Percentiles rank a stretch among this genome's conserved stretches.
phyloP scores from a whole-genome alignment of 1,284 basidiomycete species.

The Sporisorium sorghi region DNA sequence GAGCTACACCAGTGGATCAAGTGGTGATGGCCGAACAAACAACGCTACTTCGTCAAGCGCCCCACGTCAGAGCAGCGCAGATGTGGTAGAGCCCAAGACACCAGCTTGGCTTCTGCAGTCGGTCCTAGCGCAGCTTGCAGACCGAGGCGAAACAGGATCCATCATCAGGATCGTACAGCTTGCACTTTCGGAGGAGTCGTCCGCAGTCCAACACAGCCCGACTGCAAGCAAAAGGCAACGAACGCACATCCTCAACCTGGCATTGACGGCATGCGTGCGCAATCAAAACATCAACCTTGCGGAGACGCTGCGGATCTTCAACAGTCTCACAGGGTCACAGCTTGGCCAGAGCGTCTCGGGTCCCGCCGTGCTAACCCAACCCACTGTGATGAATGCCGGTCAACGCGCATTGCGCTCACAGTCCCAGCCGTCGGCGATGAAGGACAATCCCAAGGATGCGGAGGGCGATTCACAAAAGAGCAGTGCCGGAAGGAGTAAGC shows the following conservation, averaged over 20 bases:
- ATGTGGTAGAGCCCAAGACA: slow-evolving; percentile 2
- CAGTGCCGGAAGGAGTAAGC: not conserved
- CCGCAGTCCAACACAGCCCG: not conserved
- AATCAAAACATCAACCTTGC: slow-evolving; percentile 14
- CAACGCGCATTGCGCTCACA: not conserved
- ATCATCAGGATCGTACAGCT: slow-evolving; percentile 26
- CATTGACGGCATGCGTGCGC: slow-evolving; percentile 17
- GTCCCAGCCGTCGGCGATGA: too few species aligned
- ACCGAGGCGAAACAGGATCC: slow-evolving; percentile 18
- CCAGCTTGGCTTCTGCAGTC: slow-evolving; percentile 42
- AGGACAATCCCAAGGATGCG: not conserved
- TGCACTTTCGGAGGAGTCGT: slow-evolving; percentile 17
- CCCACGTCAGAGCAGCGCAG: not conserved
- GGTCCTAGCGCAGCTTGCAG: slow-evolving; percentile 30
- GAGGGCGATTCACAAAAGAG: not conserved
- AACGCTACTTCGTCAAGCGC: not conserved
- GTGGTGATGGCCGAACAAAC: not conserved
- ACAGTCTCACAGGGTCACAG: slow-evolving; percentile 20
- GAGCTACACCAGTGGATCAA: slow-evolving; percentile 10
- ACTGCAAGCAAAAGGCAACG: not conserved
- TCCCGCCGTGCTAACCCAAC: slow-evolving; percentile 1
- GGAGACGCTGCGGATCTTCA: slow-evolving; percentile 31
- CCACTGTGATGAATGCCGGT: not conserved
- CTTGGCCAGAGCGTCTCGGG: slow-evolving; percentile 12
- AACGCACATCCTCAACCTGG: slow-evolving; percentile 26